phyloP scores from a whole-genome alignment of 306 rosid species.

The Hylodesmum podocarpum region DNA sequence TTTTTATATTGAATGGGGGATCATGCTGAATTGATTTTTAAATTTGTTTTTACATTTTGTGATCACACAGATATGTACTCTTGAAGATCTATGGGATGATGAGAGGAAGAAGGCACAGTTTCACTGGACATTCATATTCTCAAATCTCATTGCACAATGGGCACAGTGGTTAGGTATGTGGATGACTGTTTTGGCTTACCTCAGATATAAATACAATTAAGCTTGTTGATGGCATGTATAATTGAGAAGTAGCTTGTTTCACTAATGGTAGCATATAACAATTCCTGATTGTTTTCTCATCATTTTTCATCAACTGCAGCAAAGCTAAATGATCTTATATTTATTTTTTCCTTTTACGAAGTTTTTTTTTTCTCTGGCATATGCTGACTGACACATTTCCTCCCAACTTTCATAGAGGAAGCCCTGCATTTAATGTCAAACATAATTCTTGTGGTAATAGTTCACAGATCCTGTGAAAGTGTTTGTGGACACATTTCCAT shows the following conservation, averaged over 20 bases:
- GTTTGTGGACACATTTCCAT: background rate
- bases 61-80: slow-evolving; percentile 38
- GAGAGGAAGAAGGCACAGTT: slow-evolving; percentile 68
- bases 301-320: background rate
- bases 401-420: background rate
- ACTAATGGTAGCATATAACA: background rate
- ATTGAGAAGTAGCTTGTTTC: background rate
- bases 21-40: background rate
- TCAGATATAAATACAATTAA: background rate
- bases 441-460: background rate
- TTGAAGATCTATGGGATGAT: slow-evolving; percentile 73
- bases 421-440: background rate
- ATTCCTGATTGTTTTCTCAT: background rate
- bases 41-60: background rate
- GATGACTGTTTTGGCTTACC: slow-evolving; percentile 24
- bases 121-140: slow-evolving; percentile 83
- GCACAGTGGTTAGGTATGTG: slow-evolving; percentile 84
- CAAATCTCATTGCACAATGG: slow-evolving; percentile 86
- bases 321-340: background rate
- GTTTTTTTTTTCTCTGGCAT: background rate
- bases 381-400: background rate
- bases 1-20: background rate
- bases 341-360: background rate
- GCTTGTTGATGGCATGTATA: background rate
- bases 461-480: background rate